phyloP scores from a whole-genome alignment of 106 monocot genomes.

The Phalaenopsis aphrodite region DNA sequence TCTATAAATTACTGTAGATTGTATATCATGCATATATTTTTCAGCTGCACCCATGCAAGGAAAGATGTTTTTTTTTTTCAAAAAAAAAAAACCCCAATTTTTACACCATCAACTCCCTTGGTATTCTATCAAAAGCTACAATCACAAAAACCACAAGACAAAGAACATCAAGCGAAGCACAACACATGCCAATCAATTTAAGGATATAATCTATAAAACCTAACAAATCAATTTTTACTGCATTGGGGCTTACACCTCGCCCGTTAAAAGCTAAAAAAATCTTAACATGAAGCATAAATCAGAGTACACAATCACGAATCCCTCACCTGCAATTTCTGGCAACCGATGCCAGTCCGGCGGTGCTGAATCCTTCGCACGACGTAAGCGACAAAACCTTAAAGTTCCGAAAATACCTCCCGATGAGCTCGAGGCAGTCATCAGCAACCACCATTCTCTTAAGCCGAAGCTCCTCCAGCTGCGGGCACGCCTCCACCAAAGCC shows the following conservation, averaged over 20 bases:
- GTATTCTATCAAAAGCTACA: too few species aligned
- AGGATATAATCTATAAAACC: too few species aligned
- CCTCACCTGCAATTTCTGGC: slow-evolving; percentile 62
- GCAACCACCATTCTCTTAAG: slow-evolving; percentile 85
- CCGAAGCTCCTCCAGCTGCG: slow-evolving; percentile 63
- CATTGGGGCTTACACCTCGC: background rate
- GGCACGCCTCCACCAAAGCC: slow-evolving; percentile 56
- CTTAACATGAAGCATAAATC: background rate
- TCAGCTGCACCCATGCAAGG: too few species aligned
- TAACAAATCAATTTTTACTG: background rate
- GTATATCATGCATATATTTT: too few species aligned
- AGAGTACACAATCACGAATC: background rate
- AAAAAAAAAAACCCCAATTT: too few species aligned
- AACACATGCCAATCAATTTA: too few species aligned
- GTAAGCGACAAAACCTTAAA: slow-evolving; percentile 39
- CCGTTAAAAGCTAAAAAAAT: too few species aligned
- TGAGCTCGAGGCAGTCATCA: slow-evolving; percentile 70
- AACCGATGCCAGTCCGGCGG: slow-evolving; percentile 57
- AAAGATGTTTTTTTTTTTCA: too few species aligned
- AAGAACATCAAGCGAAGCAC: too few species aligned
- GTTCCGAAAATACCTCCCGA: slow-evolving; percentile 44
- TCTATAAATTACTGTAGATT: too few species aligned
- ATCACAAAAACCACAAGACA: too few species aligned
- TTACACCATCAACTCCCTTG: too few species aligned
- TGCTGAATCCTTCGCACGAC: slow-evolving; percentile 73